phyloP scores from a whole-genome alignment of 768 basidiomycete genomes.

The Kwoniella sp. region DNA sequence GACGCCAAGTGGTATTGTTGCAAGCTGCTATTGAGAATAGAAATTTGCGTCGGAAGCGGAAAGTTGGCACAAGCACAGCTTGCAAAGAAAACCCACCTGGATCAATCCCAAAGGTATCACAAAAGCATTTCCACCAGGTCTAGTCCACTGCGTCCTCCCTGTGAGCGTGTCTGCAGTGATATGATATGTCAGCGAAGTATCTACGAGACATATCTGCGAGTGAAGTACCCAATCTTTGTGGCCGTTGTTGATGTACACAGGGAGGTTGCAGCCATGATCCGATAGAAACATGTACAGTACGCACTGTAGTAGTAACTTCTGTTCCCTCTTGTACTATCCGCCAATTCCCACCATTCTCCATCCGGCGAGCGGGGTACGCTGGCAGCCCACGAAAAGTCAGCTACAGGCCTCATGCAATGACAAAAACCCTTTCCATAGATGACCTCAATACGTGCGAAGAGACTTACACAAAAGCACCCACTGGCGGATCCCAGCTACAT shows the following conservation, averaged over 20 bases:
- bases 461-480: conserved; percentile 72
- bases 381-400: too few species aligned
- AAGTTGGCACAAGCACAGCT: background rate
- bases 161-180: conserved; percentile 68
- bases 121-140: conserved; percentile 70
- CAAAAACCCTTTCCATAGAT: too few species aligned
- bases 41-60: too few species aligned
- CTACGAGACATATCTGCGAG: background rate
- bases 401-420: too few species aligned
- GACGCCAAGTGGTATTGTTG: too few species aligned
- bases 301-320: conserved; percentile 83
- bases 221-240: too few species aligned
- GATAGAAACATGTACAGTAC: background rate
- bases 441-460: too few species aligned
- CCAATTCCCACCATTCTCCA: conserved; percentile 96
- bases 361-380: conserved; percentile 73
- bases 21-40: too few species aligned
- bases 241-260: too few species aligned
- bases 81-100: conserved; percentile 60
- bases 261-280: too few species aligned
- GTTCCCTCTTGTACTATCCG: conserved; percentile 78
- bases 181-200: background rate
- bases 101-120: conserved; percentile 88
- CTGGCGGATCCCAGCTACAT: conserved; percentile 89
- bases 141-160: conserved; percentile 87